Evolutionary conservation across 805 yeast species (phyloP).

Genomic region (Candida broadrunensis): DNA sequence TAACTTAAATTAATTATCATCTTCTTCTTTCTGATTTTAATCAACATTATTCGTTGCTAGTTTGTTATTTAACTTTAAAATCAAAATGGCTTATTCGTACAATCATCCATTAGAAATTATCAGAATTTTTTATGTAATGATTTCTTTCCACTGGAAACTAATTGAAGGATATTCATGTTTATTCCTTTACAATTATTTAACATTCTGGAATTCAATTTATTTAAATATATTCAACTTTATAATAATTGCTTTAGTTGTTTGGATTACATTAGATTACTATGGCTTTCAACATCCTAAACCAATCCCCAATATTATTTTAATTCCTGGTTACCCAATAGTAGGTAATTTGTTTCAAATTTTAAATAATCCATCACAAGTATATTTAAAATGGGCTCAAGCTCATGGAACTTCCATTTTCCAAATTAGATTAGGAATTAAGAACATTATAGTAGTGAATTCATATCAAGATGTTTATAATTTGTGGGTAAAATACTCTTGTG

Average conservation of each 20-base stretch:
- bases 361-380: slow-evolving; percentile 49
- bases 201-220: not conserved
- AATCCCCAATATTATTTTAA: slow-evolving; percentile 37
- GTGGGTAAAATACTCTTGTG: slow-evolving; percentile 47
- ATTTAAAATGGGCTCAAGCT: slow-evolving; percentile 40
- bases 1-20: too few relatives aligned
- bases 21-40: too few relatives aligned
- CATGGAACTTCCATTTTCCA: slow-evolving; percentile 53
- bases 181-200: not conserved
- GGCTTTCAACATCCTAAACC: slow-evolving; percentile 18
- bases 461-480: slow-evolving; percentile 50
- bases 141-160: not conserved
- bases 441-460: slow-evolving; percentile 66
- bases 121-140: not conserved
- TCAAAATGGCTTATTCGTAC: not conserved
- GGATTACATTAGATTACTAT: slow-evolving; percentile 8
- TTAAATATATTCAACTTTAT: not conserved
- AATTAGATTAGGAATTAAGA: slow-evolving; percentile 54
- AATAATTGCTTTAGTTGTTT: not conserved
- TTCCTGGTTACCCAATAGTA: slow-evolving; percentile 49
- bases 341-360: slow-evolving; percentile 48
- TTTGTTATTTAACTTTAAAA: too few relatives aligned
- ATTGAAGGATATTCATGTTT: not conserved
- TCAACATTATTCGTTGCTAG: too few relatives aligned
- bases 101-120: not conserved